A percentile compares a stretch with the other conserved stretches of the same genome.
Conservation (phyloP, 2,329 filamentous ascomycete species). For the Colletotrichum melonis region DNA sequence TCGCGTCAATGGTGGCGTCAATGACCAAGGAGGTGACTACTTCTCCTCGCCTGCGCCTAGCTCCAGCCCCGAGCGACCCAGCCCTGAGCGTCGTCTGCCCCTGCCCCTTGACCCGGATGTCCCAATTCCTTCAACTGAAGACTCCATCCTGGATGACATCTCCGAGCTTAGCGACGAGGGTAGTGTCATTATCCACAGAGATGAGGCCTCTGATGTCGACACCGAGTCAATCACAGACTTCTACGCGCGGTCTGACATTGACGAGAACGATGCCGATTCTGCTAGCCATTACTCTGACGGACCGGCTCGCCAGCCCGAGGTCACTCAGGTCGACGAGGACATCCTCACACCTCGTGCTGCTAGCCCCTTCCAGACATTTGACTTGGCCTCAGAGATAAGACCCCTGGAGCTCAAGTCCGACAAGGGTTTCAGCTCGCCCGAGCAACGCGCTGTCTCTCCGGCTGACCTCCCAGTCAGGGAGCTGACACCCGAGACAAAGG, state of each 20-base stretch:
- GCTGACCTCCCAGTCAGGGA: conserved; percentile 2
- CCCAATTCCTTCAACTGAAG: conserved; percentile 88
- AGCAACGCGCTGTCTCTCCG: conserved; percentile 39
- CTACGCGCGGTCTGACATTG: conserved; percentile 66
- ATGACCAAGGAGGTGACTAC: conserved; percentile 68
- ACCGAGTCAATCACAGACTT: conserved; percentile 76
- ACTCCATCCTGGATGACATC: conserved; percentile 62
- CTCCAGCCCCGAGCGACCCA: conserved; percentile 66
- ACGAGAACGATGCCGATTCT: conserved; percentile 61
- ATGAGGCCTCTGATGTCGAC: conserved; percentile 72
- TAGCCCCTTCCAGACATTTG: conserved; percentile 46
- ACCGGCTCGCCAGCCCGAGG: conserved; percentile 29
- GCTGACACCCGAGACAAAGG: conserved; percentile 12
- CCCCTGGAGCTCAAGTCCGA: conserved; percentile 33
- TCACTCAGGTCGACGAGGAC: conserved; percentile 53
- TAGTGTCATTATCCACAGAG: conserved; percentile 75
- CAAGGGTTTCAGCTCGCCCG: conserved; percentile 37
- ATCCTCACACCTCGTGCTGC: conserved; percentile 61
- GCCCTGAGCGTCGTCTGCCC: conserved; percentile 56
- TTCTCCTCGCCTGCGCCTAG: conserved; percentile 72
- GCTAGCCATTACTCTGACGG: conserved; percentile 68
- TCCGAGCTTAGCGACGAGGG: conserved; percentile 55
- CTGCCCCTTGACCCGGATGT: conserved; percentile 85
- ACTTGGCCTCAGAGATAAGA: conserved; percentile 29
- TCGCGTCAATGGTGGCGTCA: conserved; percentile 77